Conservation (phyloP, 257 asterid genomes). For the Solanum microdontum region DNA sequence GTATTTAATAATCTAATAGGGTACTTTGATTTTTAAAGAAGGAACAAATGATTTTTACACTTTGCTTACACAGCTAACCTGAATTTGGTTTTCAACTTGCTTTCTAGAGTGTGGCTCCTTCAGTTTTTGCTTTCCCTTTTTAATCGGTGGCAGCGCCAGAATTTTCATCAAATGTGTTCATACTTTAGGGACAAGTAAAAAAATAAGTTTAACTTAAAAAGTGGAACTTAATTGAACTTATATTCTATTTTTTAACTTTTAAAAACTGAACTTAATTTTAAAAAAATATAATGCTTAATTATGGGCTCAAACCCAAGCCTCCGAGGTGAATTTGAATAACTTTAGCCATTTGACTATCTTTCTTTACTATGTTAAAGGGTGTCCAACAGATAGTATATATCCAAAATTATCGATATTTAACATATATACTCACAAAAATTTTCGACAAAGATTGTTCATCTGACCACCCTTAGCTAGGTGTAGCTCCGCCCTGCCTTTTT, state of each 20-base stretch:
- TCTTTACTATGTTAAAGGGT: too few species aligned
- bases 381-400: too few species aligned
- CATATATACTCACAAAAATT: too few species aligned
- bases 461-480: not conserved
- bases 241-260: too few species aligned
- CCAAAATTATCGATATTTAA: too few species aligned
- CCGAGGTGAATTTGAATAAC: not conserved
- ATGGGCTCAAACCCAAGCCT: not conserved
- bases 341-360: too few species aligned
- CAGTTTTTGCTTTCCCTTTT: not conserved
- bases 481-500: not conserved
- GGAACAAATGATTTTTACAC: not conserved
- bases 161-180: too few species aligned
- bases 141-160: not conserved
- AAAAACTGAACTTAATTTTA: too few species aligned
- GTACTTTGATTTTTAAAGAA: not conserved
- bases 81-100: not conserved
- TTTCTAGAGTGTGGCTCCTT: not conserved
- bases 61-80: not conserved
- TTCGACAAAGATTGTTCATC: too few species aligned
- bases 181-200: too few species aligned
- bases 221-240: not conserved
- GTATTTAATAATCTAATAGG: not conserved
- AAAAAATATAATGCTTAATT: too few species aligned
- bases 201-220: not conserved